A percentile compares a stretch with the other conserved stretches of the same genome.
phyloP scores from a whole-genome alignment of 805 yeast genomes.

The Torulaspora delbrueckii region DNA sequence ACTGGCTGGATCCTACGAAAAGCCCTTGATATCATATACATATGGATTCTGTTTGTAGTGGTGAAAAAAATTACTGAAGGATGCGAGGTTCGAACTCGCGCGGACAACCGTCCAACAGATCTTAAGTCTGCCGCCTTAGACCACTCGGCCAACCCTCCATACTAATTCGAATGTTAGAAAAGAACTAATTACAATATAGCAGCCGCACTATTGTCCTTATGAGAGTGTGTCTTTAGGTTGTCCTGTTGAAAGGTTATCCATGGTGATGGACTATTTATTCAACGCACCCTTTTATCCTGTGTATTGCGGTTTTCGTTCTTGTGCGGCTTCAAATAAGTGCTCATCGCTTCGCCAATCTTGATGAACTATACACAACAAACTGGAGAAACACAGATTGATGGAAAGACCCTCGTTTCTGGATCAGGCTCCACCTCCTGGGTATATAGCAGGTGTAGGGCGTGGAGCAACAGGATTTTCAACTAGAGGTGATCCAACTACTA shows the following conservation, averaged over 20 bases:
- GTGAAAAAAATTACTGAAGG: slow-evolving; percentile 31
- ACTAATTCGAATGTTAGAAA: background rate
- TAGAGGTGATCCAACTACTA: slow-evolving; percentile 50
- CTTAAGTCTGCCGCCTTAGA: slow-evolving; percentile 43
- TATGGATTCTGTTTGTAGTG: no score
- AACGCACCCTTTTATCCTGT: no score
- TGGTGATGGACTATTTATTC: no score
- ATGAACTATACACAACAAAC: no score
- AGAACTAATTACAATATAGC: no score
- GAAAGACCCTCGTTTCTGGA: slow-evolving; percentile 64
- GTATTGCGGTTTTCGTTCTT: background rate
- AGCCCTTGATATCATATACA: no score
- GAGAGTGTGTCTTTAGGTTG: no score
- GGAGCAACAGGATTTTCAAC: slow-evolving; percentile 95
- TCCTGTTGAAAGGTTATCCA: no score
- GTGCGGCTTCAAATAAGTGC: no score
- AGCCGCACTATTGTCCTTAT: no score
- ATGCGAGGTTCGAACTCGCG: slow-evolving; percentile 42
- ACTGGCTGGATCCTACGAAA: no score
- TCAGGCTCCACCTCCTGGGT: slow-evolving; percentile 84
- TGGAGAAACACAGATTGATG: slow-evolving; percentile 24
- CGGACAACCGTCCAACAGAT: slow-evolving; percentile 42
- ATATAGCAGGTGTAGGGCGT: slow-evolving; percentile 87
- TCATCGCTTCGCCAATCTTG: no score
- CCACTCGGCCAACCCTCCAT: slow-evolving; percentile 43